Conservation (phyloP, 345 rosid genomes). For the Bretschneidera sinensis region DNA sequence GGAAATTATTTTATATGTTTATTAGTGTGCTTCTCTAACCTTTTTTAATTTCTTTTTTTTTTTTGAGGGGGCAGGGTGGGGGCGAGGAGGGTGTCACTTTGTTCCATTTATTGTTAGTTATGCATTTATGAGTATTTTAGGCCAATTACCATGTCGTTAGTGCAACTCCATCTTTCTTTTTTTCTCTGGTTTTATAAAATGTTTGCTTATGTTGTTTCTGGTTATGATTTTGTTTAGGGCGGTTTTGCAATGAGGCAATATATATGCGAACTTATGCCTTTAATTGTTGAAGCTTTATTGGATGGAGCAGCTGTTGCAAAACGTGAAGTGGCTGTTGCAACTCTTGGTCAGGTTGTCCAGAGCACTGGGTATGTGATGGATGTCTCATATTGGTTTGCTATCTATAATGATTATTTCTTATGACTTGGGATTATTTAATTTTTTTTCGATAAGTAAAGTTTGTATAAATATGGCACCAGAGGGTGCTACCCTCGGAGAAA, state of each 20-base stretch:
- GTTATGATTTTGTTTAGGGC: conserved; percentile 54
- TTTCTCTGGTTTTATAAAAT: neutral
- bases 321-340: conserved; percentile 97
- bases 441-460: no score
- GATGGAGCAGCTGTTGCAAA: conserved; percentile 96
- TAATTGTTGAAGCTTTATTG: conserved; percentile 91
- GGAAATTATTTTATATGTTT: no score
- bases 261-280: conserved; percentile 90
- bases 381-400: conserved; percentile 7
- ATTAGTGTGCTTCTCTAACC: no score
- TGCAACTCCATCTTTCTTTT: neutral
- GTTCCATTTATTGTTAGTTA: no score
- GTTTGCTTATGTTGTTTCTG: conserved; percentile 5
- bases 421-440: no score
- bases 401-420: neutral
- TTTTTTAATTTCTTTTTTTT: no score
- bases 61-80: no score
- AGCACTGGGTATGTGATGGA: conserved; percentile 77
- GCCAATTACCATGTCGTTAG: no score
- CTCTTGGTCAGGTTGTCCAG: conserved; percentile 97
- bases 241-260: conserved; percentile 95
- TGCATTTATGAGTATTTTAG: no score
- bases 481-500: no score
- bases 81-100: no score
- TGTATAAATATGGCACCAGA: no score